Evolutionary conservation across 352 stramenopile species (phyloP), one percentile per base, ranked within the genome.

Genomic region (Globisporangium orthogonon): DNA sequence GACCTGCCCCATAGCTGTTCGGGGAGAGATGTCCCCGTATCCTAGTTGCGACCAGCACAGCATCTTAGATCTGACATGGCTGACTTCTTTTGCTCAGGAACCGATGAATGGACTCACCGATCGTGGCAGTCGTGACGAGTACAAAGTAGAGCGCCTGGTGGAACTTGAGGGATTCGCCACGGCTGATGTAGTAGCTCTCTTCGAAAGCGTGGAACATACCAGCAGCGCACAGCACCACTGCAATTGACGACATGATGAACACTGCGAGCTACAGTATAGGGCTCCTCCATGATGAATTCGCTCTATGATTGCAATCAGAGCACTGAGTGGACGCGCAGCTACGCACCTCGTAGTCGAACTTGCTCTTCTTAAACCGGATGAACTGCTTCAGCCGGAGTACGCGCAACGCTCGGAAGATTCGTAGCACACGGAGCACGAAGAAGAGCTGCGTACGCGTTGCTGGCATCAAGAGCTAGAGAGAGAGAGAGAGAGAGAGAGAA

Each of bases 91-190:
- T 9, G 33, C 33, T 11, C 6, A 5, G 10, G 33, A 37, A 37
- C 33, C 4, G 33, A 9, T 15, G 1, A 7, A n/a, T 48, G 43
- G 4, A 55, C 67, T 45, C 65, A 83, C 79, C 80, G 60, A 90
- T 82, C 14, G 80, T 90, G 7, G 80, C 83, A 7, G 82, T 77
- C 0, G 75, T 88, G 30, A 90, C 80, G 7, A 90, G 62, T 11
- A 90, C 80, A 52, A 88, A 90, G 53, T 90, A 90, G 15, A 90
- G 69, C 4, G 80, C 65, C 45, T 88, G 65, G 56, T 90, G 80
- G 39, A 88, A 90, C 7, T 66, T 43, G 28, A 90, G 63, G 1
- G 41, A 64, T 7, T 66, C 43, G 29, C 69, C 61, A 15, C 66
- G 53, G 7, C 67, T 52, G 6, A 72, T 66, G 47, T 86, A 76